Evolutionary conservation across 225 moss, liverwort and hornwort species (phyloP), one percentile per base, ranked within the genome.

Genomic region (Pseudisothecium myosuroides): DNA sequence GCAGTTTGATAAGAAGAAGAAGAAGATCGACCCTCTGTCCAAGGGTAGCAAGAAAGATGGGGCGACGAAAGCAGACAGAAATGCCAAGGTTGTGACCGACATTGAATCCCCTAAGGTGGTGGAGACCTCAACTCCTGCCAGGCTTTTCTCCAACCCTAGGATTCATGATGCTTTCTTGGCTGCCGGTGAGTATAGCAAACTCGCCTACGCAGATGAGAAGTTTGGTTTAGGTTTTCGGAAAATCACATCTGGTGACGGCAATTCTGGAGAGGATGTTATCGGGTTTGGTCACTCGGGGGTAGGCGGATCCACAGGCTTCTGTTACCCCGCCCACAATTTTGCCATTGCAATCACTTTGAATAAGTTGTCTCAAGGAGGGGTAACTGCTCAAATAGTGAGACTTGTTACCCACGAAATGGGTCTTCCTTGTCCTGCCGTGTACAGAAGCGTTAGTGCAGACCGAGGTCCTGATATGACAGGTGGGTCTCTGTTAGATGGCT

Each of bases 251-350:
- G 87, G 78, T 64, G 92, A 89, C 14, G 82, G 68, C n/a, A 85
- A 68, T 68, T 56, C 80, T 62, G 67, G 74, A 37, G 91, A 84
- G 62, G 87, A 87, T 47, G 85, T 82, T n/a, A 47, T 92, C 80
- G 95, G 96, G 29, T 96, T 97, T 86, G 98, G 98, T 78, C 98
- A 98, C 90, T 97, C 98, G 6, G 98, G 98, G 41, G 75, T 98
- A 26, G 98, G 98, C 54, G 98, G 98, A 26, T 96, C 93, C 34
- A 95, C 96, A 28, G 97, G 93, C n/a, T 97, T 97, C 85, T 98
- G 98, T 80, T 96, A 92, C 86, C 97, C 97, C 49, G 82, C 86
- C 49, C 92, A 95, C 85, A 94, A 93, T 75, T 98, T 97, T 88
- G 89, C 94, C 43, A 89, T 98, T 60, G 98, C 95, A 10, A 89